Base-by-base conservation (phyloP, 2,329 filamentous ascomycete species). In the Fusarium palustre region DNA sequence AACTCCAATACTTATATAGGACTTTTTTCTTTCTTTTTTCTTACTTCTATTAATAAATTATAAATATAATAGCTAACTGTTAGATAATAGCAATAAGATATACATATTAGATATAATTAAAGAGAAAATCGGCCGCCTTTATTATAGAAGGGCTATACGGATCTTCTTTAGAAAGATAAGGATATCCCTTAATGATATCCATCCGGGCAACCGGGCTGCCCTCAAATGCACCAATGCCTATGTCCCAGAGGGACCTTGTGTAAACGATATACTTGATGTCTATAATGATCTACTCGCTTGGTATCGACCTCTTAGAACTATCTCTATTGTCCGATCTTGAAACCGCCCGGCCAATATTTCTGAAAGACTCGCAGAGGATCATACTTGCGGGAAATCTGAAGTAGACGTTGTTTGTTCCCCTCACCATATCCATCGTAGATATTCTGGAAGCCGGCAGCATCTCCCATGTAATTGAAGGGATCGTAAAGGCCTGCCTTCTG, bases 381-480 rank as follows among this genome's bases (percentile, higher is more conserved):
- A 20, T 70, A 70, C 41, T 59, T 61, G 7, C 66, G 63, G 15
- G 66, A 67, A 3, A 64, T 67, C 0, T 38, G 12, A 3, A 70
- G 63, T 0, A 70, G 30, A 6, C 43, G 58, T n/a, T 61, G 24
- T 25, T 55, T 60, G 3, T 70, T 70, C 15, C 60, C 9, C 3
- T 47, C 3, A 0, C 68, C 68, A 34, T 70, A 70, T 1, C 66
- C 66, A 31, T 65, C 41, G 1, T 67, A 65, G 0, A 70, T 18
- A 0, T 59, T 20, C 34, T 70, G 66, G 15, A 70, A 70, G 0
- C 66, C 59, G 1, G 68, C 57, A n/a, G 66, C 57, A 7, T 70
- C 68, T 2, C 66, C 68, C 66, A 70, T 70, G 2, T 70, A 67
- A 4, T n/a, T 50, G 4, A 70, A 70, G 3, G 55, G 3, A 10